Base-by-base conservation (phyloP, 2,329 filamentous ascomycete genomes). In the Venturia asperata region DNA sequence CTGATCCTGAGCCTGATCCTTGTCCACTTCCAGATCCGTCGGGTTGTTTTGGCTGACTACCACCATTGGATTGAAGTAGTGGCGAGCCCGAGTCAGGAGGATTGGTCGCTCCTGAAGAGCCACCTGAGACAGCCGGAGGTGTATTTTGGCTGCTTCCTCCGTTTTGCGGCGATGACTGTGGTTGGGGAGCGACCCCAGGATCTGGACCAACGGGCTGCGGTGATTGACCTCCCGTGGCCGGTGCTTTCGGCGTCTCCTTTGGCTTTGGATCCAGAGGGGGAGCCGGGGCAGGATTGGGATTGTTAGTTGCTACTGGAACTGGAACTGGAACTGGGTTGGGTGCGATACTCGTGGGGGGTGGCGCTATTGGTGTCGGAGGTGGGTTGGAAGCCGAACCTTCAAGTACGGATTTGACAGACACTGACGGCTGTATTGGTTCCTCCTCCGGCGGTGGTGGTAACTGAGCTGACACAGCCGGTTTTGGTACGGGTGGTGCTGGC, bases 401-500 rank as follows among this genome's bases (percentile, higher is more conserved):
- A 7, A 61, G n/a, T n/a, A 61, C 19, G 21, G 58, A 37, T 42
- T 61, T 61, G 13, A 43, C 37, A 42, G 60, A 27, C 13, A n/a
- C 21, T 4, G 37, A n/a, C 17, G 42, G 37, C 11, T 24, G 7
- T 19, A 34, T 13, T 39, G 60, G 1, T 34, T 45, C 34, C 9
- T 61, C 37, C 21, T 42, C 58, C 7, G 37, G 10, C 58, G 19
- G 9, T 19, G 15, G 5, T 15, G 27, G 58, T 17, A 70, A 24
- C n/a, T 24, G 24, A 87, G 71, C 85, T 76, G 30, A 6, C 30
- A 52, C 21, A 27, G 21, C 47, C 4, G 47, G 47, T 27, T 52
- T 27, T 82, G 45, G 77, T 77, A 65, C 80, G 76, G 13, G 85
- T 73, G 0, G 77, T 82, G 64, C 82, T 81, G 66, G 80, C 80